Percentiles rank a stretch among this genome's conserved stretches.
phyloP scores from a whole-genome alignment of 164 flowering plant genomes.

The Tetracentron sinense region DNA sequence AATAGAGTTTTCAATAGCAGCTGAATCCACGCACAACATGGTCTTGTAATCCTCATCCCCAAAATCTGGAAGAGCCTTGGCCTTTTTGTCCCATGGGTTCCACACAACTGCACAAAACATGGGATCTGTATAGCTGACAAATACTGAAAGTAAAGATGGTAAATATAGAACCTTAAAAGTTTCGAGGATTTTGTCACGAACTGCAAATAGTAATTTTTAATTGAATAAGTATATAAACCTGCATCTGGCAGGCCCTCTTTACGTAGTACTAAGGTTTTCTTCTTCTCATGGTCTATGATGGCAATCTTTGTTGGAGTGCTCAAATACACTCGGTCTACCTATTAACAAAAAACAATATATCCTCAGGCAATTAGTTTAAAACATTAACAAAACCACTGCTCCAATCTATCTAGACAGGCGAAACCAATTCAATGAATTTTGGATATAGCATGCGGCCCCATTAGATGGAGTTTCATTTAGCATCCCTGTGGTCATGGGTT shows the following conservation, averaged over 20 bases:
- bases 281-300: constrained; percentile 84
- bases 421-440: background rate
- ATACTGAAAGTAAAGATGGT: background rate
- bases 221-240: constrained; percentile 34
- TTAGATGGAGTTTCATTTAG: no score
- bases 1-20: constrained; percentile 51
- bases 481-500: no score
- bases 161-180: background rate
- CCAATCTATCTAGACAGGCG: background rate
- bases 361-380: background rate
- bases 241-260: constrained; percentile 82
- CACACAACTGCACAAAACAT: constrained; percentile 57
- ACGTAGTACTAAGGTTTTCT: constrained; percentile 67
- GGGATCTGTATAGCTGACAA: background rate
- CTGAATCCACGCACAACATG: constrained; percentile 69
- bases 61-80: constrained; percentile 61
- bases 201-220: background rate
- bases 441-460: no score
- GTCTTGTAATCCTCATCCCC: constrained; percentile 73
- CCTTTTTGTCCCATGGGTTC: constrained; percentile 93
- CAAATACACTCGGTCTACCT: constrained; percentile 73
- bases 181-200: background rate
- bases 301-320: constrained; percentile 79
- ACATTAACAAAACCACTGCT: background rate
- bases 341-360: background rate